phyloP scores from a whole-genome alignment of 164 flowering plant species.

The Amborella trichopoda region DNA sequence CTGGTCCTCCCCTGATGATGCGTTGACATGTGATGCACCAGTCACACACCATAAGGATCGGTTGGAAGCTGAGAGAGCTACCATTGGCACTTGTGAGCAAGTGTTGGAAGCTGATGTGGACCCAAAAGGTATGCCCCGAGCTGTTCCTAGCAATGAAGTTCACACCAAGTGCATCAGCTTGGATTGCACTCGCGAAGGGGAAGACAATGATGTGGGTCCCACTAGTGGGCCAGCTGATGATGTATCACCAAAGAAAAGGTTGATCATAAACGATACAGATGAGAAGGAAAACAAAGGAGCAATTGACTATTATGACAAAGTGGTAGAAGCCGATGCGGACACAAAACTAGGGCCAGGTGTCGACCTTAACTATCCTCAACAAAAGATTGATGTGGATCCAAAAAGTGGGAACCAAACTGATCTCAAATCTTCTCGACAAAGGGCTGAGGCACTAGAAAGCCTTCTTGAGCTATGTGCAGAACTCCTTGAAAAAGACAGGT shows the following conservation, averaged over 20 bases:
- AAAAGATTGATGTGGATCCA: conserved; percentile 11
- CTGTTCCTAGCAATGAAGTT: too few species aligned
- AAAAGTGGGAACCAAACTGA: conserved; percentile 15
- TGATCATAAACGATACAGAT: conserved; percentile 9
- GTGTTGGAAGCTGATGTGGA: conserved; percentile 11
- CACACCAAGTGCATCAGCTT: too few species aligned
- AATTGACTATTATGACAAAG: neutral
- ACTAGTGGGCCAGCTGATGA: conserved; percentile 5
- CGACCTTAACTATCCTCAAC: conserved; percentile 7
- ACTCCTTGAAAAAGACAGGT: conserved; percentile 57
- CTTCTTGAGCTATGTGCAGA: conserved; percentile 85
- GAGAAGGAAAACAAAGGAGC: conserved; percentile 13
- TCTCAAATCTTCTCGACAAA: conserved; percentile 30
- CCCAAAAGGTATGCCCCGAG: too few species aligned
- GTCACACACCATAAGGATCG: conserved; percentile 14
- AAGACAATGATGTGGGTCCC: too few species aligned
- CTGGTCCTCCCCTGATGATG: too few species aligned
- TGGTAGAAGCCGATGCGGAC: too few species aligned
- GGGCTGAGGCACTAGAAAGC: conserved; percentile 83
- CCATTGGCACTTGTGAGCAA: conserved; percentile 8
- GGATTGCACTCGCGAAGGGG: too few species aligned
- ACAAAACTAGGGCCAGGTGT: too few species aligned
- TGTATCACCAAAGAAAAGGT: conserved; percentile 15
- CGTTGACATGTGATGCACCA: conserved; percentile 7
- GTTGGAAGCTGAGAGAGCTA: conserved; percentile 4